Evolutionary conservation across 352 stramenopile genomes (phyloP), one percentile per base, ranked within the genome.

Genomic region (Phytophthora tubulina): DNA sequence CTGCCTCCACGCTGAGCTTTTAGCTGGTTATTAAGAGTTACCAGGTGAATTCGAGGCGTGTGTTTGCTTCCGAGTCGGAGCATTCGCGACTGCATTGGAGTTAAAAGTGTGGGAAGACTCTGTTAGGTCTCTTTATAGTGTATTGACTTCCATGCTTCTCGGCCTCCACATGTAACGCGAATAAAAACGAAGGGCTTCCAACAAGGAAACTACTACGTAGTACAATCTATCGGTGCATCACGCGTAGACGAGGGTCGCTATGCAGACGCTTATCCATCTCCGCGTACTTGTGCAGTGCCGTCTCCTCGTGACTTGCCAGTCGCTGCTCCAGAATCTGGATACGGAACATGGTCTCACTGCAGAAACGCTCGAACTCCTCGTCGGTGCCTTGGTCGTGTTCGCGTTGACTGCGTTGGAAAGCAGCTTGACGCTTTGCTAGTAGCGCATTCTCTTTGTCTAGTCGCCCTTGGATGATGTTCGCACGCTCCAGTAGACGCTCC

Each of bases 291-390:
- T 96, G 91, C 60, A 98, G 78, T 35, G 95, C 95, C 4, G 82
- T 97, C 70, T 98, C 91, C 64, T 98, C 96, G 71, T 99, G 93
- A 46, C 91, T 92, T 35, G 89, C 84, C 15, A 98, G 81, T 3
- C 95, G 90, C 68, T 98, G 94, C 77, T 99, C 92, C 51, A 99
- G 76, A 60, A 99, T 98, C 79, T 98, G 91, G 73, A 99, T 99
- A 46, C 95, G 84, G 73, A 98, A 99, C 92, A 98, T 98, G 56
- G 94, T 95, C 74, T 98, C 94, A 57, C 86, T 96, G 80, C 93
- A 98, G 73, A 98, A 98, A 36, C 88, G 86, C 79, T 98, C 92
- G 70, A 98, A 98, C 66, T 98, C 94, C 35, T 98, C 90, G 71
- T 98, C 93, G 4, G 90, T 95, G 65, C 84, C 88, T 53, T 96